Conservation (phyloP, 2,329 filamentous ascomycete genomes). For the Alternaria incomplexa region DNA sequence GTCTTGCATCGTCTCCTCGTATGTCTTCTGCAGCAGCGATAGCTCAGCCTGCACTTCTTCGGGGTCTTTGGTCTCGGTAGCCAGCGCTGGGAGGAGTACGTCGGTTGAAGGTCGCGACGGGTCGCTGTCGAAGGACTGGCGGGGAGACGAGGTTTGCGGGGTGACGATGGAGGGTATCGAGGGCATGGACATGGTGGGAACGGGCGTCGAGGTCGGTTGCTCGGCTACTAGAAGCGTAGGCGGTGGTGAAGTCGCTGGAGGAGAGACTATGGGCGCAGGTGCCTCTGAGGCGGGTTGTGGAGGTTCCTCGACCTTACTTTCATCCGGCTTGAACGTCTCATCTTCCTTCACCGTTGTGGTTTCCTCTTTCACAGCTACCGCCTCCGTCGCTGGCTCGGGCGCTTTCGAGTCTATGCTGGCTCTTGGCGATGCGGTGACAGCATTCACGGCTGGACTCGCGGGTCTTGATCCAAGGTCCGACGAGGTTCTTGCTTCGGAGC, state of each 20-base stretch:
- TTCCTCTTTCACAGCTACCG: background rate
- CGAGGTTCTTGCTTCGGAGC: conserved; percentile 58
- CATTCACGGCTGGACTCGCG: conserved; percentile 53
- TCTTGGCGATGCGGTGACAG: conserved; percentile 47
- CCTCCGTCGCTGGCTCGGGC: conserved; percentile 33
- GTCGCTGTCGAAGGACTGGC: conserved; percentile 43
- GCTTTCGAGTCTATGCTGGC: conserved; percentile 53
- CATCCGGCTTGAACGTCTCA: conserved; percentile 16
- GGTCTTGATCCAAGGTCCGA: conserved; percentile 60
- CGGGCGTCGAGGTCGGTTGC: conserved; percentile 40
- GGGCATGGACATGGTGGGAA: conserved; percentile 39
- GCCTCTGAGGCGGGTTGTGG: conserved; percentile 39
- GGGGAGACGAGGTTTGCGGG: conserved; percentile 35
- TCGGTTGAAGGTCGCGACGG: conserved; percentile 41
- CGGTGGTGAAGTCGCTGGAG: conserved; percentile 18
- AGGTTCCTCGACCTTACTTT: conserved; percentile 15
- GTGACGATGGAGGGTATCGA: conserved; percentile 41
- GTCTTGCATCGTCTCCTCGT: conserved; percentile 60
- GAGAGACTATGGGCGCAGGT: conserved; percentile 7
- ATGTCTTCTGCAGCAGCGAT: conserved; percentile 56
- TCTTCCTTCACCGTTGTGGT: conserved; percentile 19
- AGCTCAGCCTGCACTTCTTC: conserved; percentile 53
- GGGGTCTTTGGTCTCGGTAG: conserved; percentile 38
- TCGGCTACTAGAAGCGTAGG: conserved; percentile 39
- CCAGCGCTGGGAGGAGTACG: conserved; percentile 36